Base-by-base conservation (phyloP, 148 eudicot genomes). In the Vaccinium macrocarpon region DNA sequence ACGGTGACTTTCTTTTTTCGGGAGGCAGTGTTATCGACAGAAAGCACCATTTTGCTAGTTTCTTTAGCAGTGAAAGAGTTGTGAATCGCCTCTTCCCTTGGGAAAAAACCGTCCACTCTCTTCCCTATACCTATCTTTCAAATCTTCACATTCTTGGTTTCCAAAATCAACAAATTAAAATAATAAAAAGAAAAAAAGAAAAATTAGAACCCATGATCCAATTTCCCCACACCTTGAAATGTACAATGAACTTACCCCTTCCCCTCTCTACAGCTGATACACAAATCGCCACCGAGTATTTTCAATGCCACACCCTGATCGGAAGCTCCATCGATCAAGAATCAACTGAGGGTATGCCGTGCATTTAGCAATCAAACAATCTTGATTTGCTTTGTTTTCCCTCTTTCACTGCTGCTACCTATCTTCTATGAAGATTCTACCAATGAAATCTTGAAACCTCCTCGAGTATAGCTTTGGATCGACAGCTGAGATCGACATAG, bases 391-490 rank as follows among this genome's bases (percentile, higher is more conserved):
- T n/a, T 53, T 25, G 51, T 18, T 32, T 21, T 25, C 12, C 10
- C 53, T 18, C 62, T 7, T 5, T 13, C 21, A 57, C 62, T 32
- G 35, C 21, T 29, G 59, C 78, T 87, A 97, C 88, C 95, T 81
- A 80, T 97, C 96, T 89, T 92, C 98, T 11, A 93, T 88, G 68
- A 97, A 95, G 76, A 92, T 94, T 87, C 95, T 89, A 16, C 97
- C 94, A 0, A 92, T 84, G 86, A 97, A 97, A 86, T 97, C 94
- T 19, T 93, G 91, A 82, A 95, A 97, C 83, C 99, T 93, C 86
- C 86, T 93, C 0, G 99, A 97, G 85, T 97, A 95, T 5, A 97
- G 91, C 88, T 95, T 95, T 15, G 99, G 99, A 85, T 95, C 98
- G 29, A 97, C 99, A 2, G 98, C 98, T 27, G 97, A 95, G 81